These are phyloP conservation scores for Gentiana macrophylla DNA, from an alignment of 257 asterid species.

Conservation along the genomic window DNA sequence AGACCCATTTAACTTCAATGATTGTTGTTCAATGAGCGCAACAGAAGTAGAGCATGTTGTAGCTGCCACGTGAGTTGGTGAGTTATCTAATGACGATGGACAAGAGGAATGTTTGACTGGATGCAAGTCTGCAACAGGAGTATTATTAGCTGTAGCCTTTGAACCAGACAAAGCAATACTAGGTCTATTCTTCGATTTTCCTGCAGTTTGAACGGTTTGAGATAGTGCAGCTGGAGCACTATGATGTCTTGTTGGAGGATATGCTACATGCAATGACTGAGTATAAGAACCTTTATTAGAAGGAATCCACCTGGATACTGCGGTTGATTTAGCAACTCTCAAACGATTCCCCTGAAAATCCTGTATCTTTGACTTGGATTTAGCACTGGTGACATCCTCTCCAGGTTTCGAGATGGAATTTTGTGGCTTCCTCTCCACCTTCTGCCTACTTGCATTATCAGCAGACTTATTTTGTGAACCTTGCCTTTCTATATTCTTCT, in stretches of 20 bases:
- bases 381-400: slow-evolving; percentile 39
- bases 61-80: slow-evolving; percentile 24
- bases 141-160: slow-evolving; percentile 24
- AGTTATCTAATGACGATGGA: slow-evolving; percentile 31
- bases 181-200: slow-evolving; percentile 43
- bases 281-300: slow-evolving; percentile 88
- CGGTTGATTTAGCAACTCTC: slow-evolving; percentile 70
- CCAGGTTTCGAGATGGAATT: slow-evolving; percentile 33
- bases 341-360: slow-evolving; percentile 33
- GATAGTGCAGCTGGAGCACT: slow-evolving; percentile 79
- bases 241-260: slow-evolving; percentile 85
- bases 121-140: slow-evolving; percentile 26
- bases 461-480: slow-evolving; percentile 34
- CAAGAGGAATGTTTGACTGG: slow-evolving; percentile 30
- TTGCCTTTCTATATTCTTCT: slow-evolving; percentile 45
- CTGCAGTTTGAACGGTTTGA: slow-evolving; percentile 39
- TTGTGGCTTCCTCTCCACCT: slow-evolving; percentile 50
- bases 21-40: slow-evolving; percentile 26
- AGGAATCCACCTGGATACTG: slow-evolving; percentile 93
- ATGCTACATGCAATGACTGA: slow-evolving; percentile 87
- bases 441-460: slow-evolving; percentile 40
- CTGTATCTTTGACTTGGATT: slow-evolving; percentile 56
- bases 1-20: slow-evolving; percentile 20
- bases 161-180: slow-evolving; percentile 42
- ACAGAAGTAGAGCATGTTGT: slow-evolving; percentile 21